These are phyloP conservation scores for Kurtzmaniella quercitrusa DNA, from an alignment of 1,139 yeast genomes.

Conservation along the genomic window DNA sequence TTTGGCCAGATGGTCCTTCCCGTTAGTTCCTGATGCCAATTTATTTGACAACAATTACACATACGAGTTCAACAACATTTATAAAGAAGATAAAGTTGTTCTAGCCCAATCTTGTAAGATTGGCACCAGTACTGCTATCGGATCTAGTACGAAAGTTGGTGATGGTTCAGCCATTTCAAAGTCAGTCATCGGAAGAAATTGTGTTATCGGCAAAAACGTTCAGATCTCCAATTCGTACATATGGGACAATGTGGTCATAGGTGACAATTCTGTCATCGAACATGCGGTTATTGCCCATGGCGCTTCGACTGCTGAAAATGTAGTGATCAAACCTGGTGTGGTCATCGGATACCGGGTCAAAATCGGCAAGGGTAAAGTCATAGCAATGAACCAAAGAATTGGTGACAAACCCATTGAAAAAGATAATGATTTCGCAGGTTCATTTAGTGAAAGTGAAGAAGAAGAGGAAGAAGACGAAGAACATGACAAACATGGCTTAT, in stretches of 20 bases:
- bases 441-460: constrained; percentile 25
- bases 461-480: constrained; percentile 8
- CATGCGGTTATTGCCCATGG: constrained; percentile 68
- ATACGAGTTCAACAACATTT: constrained; percentile 80
- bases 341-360: constrained; percentile 74
- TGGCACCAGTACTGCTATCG: constrained; percentile 74
- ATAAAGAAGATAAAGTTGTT: constrained; percentile 78
- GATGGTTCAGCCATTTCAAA: constrained; percentile 52
- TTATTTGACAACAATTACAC: constrained; percentile 67
- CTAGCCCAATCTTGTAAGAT: constrained; percentile 90
- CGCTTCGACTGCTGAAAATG: constrained; percentile 51
- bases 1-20: constrained; percentile 88
- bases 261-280: constrained; percentile 54
- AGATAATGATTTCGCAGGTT: constrained; percentile 17
- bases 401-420: constrained; percentile 43
- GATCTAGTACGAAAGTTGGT: constrained; percentile 64
- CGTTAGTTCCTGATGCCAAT: constrained; percentile 85
- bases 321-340: constrained; percentile 58
- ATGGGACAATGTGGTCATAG: constrained; percentile 79
- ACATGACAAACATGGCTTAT: constrained; percentile 5
- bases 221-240: constrained; percentile 68
- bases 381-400: constrained; percentile 50
- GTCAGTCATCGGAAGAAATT: constrained; percentile 80
- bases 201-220: constrained; percentile 78
- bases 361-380: constrained; percentile 47